These are phyloP conservation scores for Tetrapisispora pingtungensis DNA, from an alignment of 805 yeast genomes.

Conservation along the genomic window DNA sequence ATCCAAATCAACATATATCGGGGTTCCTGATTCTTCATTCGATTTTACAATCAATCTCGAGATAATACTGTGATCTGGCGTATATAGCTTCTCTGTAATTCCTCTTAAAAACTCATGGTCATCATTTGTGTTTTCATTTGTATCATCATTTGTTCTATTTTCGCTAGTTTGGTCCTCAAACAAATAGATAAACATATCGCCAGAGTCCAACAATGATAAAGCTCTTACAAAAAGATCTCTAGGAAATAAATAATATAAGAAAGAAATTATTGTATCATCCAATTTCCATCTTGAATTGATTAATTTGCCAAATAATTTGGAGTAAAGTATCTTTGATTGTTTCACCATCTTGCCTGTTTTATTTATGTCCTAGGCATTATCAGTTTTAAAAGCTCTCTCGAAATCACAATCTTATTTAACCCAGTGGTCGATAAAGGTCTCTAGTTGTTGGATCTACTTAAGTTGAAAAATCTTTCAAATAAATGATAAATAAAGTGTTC, in stretches of 20 bases:
- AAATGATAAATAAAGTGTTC: too few relatives aligned
- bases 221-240: constrained; percentile 27
- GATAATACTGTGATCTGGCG: constrained; percentile 4
- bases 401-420: too few relatives aligned
- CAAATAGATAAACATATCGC: constrained; percentile 26
- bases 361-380: too few relatives aligned
- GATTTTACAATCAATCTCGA: constrained; percentile 20
- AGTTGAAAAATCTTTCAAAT: too few relatives aligned
- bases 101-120: background rate
- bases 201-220: constrained; percentile 27
- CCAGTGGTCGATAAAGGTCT: too few relatives aligned
- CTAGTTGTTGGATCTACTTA: too few relatives aligned
- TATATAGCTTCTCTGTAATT: constrained; percentile 7
- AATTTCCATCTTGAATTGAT: constrained; percentile 15
- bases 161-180: constrained; percentile 6
- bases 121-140: background rate
- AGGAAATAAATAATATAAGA: constrained; percentile 26
- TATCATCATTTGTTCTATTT: background rate
- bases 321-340: constrained; percentile 10
- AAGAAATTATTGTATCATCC: constrained; percentile 24
- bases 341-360: background rate
- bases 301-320: constrained; percentile 16
- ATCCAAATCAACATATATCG: constrained; percentile 23
- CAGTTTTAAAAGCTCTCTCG: too few relatives aligned
- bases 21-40: constrained; percentile 9